Evolutionary conservation across 352 stramenopile genomes (phyloP).

Genomic region (Pelagophyceae sp.): DNA sequence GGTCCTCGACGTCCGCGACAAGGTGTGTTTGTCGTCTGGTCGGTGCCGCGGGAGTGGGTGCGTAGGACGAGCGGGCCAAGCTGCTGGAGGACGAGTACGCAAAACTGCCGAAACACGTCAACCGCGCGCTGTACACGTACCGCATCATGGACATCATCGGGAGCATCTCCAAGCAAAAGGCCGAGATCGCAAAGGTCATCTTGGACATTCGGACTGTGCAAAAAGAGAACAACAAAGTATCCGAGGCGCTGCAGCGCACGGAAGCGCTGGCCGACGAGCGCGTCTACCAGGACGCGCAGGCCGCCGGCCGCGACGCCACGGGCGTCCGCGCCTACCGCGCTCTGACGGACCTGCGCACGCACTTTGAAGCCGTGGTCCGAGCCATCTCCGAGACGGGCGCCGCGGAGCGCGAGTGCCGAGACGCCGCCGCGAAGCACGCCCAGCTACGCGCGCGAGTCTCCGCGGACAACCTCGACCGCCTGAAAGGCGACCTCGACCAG

Average conservation of each 20-base stretch:
- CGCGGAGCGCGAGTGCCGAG: slow-evolving; percentile 59
- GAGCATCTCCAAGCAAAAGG: slow-evolving; percentile 72
- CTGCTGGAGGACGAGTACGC: slow-evolving; percentile 53
- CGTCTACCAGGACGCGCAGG: slow-evolving; percentile 56
- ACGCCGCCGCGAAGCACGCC: slow-evolving; percentile 67
- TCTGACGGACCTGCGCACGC: slow-evolving; percentile 56
- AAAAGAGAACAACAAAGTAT: slow-evolving; percentile 68
- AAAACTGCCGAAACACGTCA: slow-evolving; percentile 45
- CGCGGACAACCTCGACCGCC: slow-evolving; percentile 55
- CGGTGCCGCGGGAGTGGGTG: no score
- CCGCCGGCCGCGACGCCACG: slow-evolving; percentile 28
- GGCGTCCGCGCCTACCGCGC: background rate
- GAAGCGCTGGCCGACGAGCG: slow-evolving; percentile 68
- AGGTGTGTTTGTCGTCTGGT: slow-evolving; percentile 29
- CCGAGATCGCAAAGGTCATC: slow-evolving; percentile 72
- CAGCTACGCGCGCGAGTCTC: slow-evolving; percentile 63
- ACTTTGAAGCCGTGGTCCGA: slow-evolving; percentile 67
- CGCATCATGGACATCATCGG: slow-evolving; percentile 81
- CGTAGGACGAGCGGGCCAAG: slow-evolving; percentile 43
- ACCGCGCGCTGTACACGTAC: slow-evolving; percentile 67
- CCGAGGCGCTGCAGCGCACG: slow-evolving; percentile 65
- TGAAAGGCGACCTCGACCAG: slow-evolving; percentile 58
- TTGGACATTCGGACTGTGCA: slow-evolving; percentile 75
- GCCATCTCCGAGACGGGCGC: slow-evolving; percentile 55
- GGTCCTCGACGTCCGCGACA: slow-evolving; percentile 34